Evolutionary conservation across 2,329 filamentous ascomycete genomes (phyloP).

Genomic region (Neofusicoccum laricinum): DNA sequence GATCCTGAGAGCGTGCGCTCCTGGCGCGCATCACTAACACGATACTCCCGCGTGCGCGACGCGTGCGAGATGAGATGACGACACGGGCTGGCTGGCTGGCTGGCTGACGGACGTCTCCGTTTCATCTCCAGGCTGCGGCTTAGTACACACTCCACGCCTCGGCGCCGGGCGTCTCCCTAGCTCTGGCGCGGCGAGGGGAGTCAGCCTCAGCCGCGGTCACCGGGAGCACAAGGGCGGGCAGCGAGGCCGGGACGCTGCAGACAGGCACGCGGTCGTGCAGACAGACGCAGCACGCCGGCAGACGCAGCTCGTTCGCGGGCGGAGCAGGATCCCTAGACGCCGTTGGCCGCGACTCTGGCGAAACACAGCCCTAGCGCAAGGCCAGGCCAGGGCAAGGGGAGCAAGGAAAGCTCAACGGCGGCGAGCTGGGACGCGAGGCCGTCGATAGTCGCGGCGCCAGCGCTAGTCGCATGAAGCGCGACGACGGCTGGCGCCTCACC

Average conservation of each 20-base stretch:
- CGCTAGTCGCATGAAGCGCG: constrained; percentile 6
- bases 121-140: constrained; percentile 1
- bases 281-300: neutral
- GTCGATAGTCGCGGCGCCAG: neutral
- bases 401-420: neutral
- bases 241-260: neutral
- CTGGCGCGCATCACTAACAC: neutral
- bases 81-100: neutral
- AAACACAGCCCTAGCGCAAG: constrained; percentile 8
- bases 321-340: neutral
- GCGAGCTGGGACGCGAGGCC: neutral
- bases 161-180: too few species aligned
- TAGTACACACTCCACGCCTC: neutral
- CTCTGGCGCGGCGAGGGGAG: neutral
- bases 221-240: too few species aligned
- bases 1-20: constrained; percentile 2
- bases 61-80: neutral
- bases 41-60: neutral
- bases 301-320: neutral
- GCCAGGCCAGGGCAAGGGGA: neutral
- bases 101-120: constrained; percentile 2
- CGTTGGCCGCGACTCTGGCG: constrained; percentile 8
- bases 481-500: neutral
- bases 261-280: neutral
- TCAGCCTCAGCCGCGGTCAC: too few species aligned